Base-by-base conservation (phyloP, 2,329 filamentous ascomycete species). In the Penicillium sp. region DNA sequence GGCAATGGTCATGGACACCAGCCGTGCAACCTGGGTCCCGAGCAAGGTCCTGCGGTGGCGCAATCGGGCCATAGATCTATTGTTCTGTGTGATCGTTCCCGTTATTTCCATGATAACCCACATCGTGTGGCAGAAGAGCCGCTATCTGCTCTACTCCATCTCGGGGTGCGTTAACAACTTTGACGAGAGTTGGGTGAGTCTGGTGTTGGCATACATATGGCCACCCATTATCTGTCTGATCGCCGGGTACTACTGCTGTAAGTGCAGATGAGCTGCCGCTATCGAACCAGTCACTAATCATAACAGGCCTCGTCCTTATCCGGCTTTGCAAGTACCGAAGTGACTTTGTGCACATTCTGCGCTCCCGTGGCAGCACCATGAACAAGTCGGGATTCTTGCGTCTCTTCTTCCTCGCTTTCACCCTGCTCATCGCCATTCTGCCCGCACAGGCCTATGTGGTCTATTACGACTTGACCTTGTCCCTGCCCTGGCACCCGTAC, bases 301-400 rank as follows among this genome's bases (percentile, higher is more conserved):
- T 13, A 22, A 16, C 52, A 87, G 85, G 74, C 9, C 66, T 87
- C 24, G 79, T 87, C 4, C 64, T 86, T 27, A 71, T 77, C 53
- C 83, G 85, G n/a, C 76, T 89, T 30, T 75, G 76, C 63, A 79
- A 75, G 50, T 85, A 88, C 65, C 79, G 83, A 46, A 73, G 71
- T 31, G 77, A 83, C 46, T 84, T 88, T 59, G 74, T 77, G 24
- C 67, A 74, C 16, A 78, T 88, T 35, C 71, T 88, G 9, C 70
- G 73, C 11, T 75, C 77, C 38, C 76, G 71, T 20, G 71, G 69
- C 33, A 77, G 76, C 49, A 79, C 78, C 44, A 76, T 81, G 33
- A 85, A 71, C 48, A 80, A 80, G 46, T 81, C 81, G 1, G 79
- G 83, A 51, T 88, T 88, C 72, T 58, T 85, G 47, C 80, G 85